Conservation (phyloP, 2,329 filamentous ascomycete genomes). For the Chaetoscypha palmicola region DNA sequence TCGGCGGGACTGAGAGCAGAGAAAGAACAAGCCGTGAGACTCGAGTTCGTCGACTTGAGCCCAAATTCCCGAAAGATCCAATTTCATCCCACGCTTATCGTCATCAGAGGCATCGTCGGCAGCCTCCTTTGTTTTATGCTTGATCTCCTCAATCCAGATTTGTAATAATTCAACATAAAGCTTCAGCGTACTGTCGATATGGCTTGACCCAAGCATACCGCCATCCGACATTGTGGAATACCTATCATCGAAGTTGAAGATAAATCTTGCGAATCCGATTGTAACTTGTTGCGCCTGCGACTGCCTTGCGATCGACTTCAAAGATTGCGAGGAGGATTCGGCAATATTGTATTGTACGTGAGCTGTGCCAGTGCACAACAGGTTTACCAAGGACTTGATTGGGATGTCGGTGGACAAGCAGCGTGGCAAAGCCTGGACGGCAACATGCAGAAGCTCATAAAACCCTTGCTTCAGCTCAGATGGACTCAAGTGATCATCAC, state of each 20-base stretch:
- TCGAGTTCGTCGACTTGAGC: conserved; percentile 95
- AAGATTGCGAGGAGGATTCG: conserved; percentile 79
- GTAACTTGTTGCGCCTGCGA: conserved; percentile 92
- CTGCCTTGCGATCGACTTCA: conserved; percentile 92
- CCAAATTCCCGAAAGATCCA: conserved; percentile 82
- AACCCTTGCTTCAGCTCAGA: conserved; percentile 87
- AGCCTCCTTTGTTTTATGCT: conserved; percentile 72
- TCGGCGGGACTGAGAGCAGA: conserved; percentile 88
- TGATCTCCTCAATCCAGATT: conserved; percentile 97
- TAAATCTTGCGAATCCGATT: conserved; percentile 93
- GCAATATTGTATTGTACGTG: conserved; percentile 93
- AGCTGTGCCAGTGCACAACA: conserved; percentile 92
- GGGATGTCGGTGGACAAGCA: conserved; percentile 87
- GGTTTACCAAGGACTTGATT: conserved; percentile 87
- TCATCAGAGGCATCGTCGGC: conserved; percentile 58
- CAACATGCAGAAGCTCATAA: conserved; percentile 91
- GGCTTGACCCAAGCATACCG: conserved; percentile 85
- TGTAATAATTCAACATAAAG: conserved; percentile 89
- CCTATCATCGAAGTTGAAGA: conserved; percentile 96
- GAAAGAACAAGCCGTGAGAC: conserved; percentile 91
- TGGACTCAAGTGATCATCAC: conserved; percentile 66
- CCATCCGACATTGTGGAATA: conserved; percentile 98
- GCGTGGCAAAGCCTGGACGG: conserved; percentile 89
- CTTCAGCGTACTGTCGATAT: conserved; percentile 89
- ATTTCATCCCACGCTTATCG: conserved; percentile 65